phyloP scores from a whole-genome alignment of 2,329 filamentous ascomycete species.

The Neophaeococcomyces aloes region DNA sequence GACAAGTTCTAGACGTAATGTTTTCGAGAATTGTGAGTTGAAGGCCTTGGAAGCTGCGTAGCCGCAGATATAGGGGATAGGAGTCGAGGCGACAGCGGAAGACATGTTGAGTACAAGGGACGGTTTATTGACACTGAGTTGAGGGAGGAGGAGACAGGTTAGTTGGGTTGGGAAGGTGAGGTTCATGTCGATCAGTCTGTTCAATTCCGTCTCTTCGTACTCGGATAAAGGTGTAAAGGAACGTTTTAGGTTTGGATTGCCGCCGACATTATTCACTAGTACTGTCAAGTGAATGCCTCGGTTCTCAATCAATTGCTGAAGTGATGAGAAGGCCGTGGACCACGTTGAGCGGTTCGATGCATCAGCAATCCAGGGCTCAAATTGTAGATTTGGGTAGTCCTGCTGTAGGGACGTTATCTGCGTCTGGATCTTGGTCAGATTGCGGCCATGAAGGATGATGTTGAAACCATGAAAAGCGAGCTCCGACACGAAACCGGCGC shows the following conservation, averaged over 20 bases:
- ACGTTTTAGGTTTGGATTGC: conserved; percentile 24
- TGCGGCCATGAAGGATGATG: conserved; percentile 49
- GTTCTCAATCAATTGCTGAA: conserved; percentile 14
- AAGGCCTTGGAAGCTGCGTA: conserved; percentile 42
- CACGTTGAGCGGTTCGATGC: conserved; percentile 22
- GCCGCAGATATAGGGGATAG: conserved; percentile 36
- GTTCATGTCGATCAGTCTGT: conserved; percentile 39
- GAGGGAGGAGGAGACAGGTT: conserved; percentile 37
- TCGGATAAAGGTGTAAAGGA: conserved; percentile 30
- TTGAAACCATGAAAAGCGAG: conserved; percentile 46
- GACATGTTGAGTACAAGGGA: conserved; percentile 44
- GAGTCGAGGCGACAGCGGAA: conserved; percentile 35
- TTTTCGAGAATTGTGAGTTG: conserved; percentile 31
- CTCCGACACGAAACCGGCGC: conserved; percentile 40
- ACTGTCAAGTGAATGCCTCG: conserved; percentile 39
- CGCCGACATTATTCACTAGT: conserved; percentile 49
- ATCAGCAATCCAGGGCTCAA: conserved; percentile 38
- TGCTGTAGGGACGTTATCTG: conserved; percentile 33
- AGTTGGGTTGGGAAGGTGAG: conserved; percentile 42
- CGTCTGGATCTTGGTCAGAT: conserved; percentile 36
- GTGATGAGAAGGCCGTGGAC: conserved; percentile 18
- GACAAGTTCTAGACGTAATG: conserved; percentile 35
- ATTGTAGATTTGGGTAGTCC: conserved; percentile 31
- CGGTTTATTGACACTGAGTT: conserved; percentile 32
- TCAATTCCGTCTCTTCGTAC: conserved; percentile 29